Evolutionary conservation across 371 early-diverging fungal species (phyloP), one percentile per base, ranked within the genome.

Genomic region (Lichtheimia corymbifera): DNA sequence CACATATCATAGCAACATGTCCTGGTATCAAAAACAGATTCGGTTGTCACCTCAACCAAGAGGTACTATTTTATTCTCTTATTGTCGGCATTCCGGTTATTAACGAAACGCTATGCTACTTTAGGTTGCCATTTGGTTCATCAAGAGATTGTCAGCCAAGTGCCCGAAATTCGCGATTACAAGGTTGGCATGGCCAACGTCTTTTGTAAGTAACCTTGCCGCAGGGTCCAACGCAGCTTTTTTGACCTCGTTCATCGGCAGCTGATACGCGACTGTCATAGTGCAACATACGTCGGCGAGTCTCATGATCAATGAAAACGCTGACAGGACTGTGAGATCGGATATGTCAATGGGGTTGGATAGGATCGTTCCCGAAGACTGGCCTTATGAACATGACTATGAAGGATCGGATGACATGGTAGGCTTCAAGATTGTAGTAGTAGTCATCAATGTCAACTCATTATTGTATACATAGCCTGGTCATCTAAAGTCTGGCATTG

Each of bases 281-380:
- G 88, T 95, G 52, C 92, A 94, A 70, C 97, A 95, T 66, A 96
- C 93, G 1, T 92, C 93, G 27, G 95, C 96, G 0, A 93, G 94
- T 0, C 72, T 96, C 12, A 90, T 91, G 59, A 68, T 97, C 49
- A 95, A 95, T 66, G 96, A 96, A 68, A 95, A 95, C 59, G 83
- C 69, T 13, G 94, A 92, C 67, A 81, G 87, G 17, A 91, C 91
- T 61, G 93, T 66, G 18, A 43, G 66, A 18, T n/a, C 18, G 22
- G 66, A 66, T 47, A 66, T 66, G 66, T 30, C 55, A 35, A 68
- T 68, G 68, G 68, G 62, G 5, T 63, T 94, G 62, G 88, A 93
- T 65, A 75, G 78, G 42, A 73, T 94, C 42, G 93, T 85, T 0
- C 95, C 96, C 6, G 96, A 96, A 58, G 74, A 74, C 13, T 78